phyloP scores from a whole-genome alignment of 1,284 basidiomycete genomes.

The Retiboletus fuscus region DNA sequence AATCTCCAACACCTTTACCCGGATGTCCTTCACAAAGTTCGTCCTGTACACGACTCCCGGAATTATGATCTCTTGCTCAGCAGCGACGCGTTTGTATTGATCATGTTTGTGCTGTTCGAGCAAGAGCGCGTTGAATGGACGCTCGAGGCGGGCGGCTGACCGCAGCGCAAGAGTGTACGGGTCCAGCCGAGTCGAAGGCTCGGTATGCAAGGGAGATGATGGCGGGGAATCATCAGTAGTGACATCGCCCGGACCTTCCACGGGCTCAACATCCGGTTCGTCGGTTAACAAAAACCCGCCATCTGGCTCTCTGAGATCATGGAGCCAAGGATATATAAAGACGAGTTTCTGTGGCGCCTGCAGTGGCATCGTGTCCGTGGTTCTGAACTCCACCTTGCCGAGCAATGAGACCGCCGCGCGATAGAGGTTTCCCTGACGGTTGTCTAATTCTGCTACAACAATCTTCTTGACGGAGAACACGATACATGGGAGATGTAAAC shows the following conservation, averaged over 20 bases:
- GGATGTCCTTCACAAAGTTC: too few species aligned
- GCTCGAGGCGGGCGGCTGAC: conserved; percentile 11
- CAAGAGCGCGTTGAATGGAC: conserved; percentile 24
- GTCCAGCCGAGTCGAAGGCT: not conserved
- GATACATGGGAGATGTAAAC: conserved; percentile 24
- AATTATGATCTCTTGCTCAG: conserved; percentile 20
- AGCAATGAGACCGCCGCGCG: conserved; percentile 6
- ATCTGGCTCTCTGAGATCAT: not conserved
- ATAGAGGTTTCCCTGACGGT: conserved; percentile 6
- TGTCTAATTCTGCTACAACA: not conserved
- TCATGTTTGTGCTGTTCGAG: conserved; percentile 7
- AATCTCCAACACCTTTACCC: too few species aligned
- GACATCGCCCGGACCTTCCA: too few species aligned
- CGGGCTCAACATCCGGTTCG: not conserved
- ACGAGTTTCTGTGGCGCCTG: conserved; percentile 14
- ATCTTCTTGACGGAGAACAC: conserved; percentile 1
- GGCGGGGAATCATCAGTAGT: too few species aligned
- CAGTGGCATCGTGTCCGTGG: conserved; percentile 14
- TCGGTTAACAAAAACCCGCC: conserved; percentile 3
- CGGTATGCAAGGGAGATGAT: not conserved
- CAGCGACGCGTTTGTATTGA: conserved; percentile 22
- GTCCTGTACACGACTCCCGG: conserved; percentile 1
- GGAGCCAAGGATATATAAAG: conserved; percentile 28
- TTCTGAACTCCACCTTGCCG: conserved; percentile 21
- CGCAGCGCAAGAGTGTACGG: conserved; percentile 10